A percentile compares a stretch with the other conserved stretches of the same genome.
phyloP scores from a whole-genome alignment of 2,329 filamentous ascomycete genomes.

The Grosmannia serpens region DNA sequence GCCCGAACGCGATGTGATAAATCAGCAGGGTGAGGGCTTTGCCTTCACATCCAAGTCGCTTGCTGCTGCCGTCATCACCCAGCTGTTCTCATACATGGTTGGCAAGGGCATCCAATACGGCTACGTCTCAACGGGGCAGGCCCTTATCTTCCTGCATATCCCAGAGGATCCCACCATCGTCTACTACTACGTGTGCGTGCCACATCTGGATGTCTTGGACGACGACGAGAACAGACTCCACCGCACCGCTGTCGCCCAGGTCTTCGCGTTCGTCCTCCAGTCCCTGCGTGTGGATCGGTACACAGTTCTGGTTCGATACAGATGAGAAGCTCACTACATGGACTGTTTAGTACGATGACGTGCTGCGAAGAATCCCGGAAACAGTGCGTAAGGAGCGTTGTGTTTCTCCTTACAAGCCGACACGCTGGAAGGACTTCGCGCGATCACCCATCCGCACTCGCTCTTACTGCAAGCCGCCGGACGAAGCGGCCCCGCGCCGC shows the following conservation, averaged over 20 bases:
- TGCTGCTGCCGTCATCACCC: slow-evolving; percentile 23
- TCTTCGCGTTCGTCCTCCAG: not conserved
- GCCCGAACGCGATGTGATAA: slow-evolving; percentile 21
- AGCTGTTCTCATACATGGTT: slow-evolving; percentile 23
- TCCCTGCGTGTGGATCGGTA: not conserved
- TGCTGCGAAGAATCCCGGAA: not conserved
- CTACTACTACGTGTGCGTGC: not conserved
- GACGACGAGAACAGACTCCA: not conserved
- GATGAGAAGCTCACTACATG: not conserved
- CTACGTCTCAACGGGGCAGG: slow-evolving; percentile 19
- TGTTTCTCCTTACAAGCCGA: not conserved
- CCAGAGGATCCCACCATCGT: not conserved
- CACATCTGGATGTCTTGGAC: slow-evolving; percentile 5
- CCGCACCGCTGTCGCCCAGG: not conserved
- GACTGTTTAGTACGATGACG: not conserved
- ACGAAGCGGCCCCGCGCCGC: no score
- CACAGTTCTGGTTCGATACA: not conserved
- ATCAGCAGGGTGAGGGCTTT: slow-evolving; percentile 20
- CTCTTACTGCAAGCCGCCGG: no score
- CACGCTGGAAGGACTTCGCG: not conserved
- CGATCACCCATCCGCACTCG: no score
- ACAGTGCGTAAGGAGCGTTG: not conserved
- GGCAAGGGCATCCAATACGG: slow-evolving; percentile 22
- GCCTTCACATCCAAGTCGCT: slow-evolving; percentile 19
- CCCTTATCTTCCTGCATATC: not conserved